These are phyloP conservation scores for Fusarium begoniae DNA, from an alignment of 2,329 filamentous ascomycete species.

Conservation along the genomic window DNA sequence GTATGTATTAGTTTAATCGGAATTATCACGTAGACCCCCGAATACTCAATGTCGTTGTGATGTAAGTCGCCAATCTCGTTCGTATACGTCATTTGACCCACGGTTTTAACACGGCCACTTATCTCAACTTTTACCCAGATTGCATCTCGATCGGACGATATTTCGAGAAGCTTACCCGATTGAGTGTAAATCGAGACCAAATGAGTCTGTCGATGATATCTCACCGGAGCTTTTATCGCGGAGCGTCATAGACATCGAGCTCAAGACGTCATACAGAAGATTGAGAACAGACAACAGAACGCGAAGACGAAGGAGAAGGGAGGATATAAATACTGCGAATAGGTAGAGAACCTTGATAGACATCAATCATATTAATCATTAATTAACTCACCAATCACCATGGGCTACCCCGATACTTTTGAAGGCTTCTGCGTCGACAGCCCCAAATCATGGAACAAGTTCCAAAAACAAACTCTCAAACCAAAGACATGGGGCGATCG, in stretches of 20 bases:
- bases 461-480: slow-evolving; percentile 53
- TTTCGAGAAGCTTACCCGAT: slow-evolving; percentile 10
- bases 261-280: slow-evolving; percentile 15
- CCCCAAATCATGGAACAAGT: slow-evolving; percentile 54
- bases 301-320: too few relatives aligned
- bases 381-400: slow-evolving; percentile 17
- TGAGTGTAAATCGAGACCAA: background rate
- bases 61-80: background rate
- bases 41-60: background rate
- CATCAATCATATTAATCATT: background rate
- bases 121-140: slow-evolving; percentile 9
- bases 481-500: slow-evolving; percentile 73
- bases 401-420: slow-evolving; percentile 58
- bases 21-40: background rate
- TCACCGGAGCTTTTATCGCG: background rate
- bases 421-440: slow-evolving; percentile 55
- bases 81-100: slow-evolving; percentile 22
- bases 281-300: background rate
- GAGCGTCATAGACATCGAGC: slow-evolving; percentile 21
- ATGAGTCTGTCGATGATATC: background rate
- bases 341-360: slow-evolving; percentile 24
- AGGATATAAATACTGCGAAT: slow-evolving; percentile 13
- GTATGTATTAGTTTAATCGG: background rate
- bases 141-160: slow-evolving; percentile 9
- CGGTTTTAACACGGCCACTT: background rate